Conservation (phyloP, 139 green algal genomes). For the Chlorella sp. region DNA sequence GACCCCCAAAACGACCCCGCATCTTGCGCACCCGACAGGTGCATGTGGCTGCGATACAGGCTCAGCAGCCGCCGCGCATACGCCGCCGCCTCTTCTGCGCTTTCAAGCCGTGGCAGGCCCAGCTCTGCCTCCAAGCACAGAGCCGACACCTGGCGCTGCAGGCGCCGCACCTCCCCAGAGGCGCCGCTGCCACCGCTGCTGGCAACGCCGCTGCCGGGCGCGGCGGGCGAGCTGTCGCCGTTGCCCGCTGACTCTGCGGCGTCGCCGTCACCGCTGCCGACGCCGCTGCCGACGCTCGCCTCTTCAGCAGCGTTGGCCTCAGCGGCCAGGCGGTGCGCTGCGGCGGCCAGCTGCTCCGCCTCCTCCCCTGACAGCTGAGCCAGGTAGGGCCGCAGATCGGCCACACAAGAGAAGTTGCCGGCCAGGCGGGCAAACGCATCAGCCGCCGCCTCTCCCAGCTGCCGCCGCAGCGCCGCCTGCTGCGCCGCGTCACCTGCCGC, state of each 20-base stretch:
- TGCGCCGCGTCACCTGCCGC: background rate
- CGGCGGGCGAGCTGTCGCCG: background rate
- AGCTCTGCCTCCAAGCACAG: slow-evolving; percentile 63
- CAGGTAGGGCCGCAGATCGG: slow-evolving; percentile 38
- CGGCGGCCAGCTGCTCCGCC: slow-evolving; percentile 18
- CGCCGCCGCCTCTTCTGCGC: slow-evolving; percentile 23
- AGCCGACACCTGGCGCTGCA: slow-evolving; percentile 23
- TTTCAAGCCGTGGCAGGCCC: slow-evolving; percentile 37
- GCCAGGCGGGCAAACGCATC: background rate
- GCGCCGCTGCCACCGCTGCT: background rate
- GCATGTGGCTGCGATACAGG: slow-evolving; percentile 50
- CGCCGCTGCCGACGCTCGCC: background rate
- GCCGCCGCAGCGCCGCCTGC: background rate
- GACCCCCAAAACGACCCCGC: background rate
- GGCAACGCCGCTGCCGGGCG: background rate
- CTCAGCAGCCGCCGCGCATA: slow-evolving; percentile 53
- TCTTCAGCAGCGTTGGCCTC: background rate
- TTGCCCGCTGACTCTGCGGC: background rate
- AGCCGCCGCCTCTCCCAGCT: slow-evolving; percentile 28
- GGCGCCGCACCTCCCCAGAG: background rate
- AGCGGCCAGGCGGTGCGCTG: background rate
- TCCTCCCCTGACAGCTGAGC: background rate
- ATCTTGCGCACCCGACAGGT: slow-evolving; percentile 46
- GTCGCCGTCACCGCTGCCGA: background rate
- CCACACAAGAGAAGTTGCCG: slow-evolving; percentile 22